These are phyloP conservation scores for Cenchrus americanus DNA, from an alignment of 176 grass and related monocot genomes.

Conservation along the genomic window DNA sequence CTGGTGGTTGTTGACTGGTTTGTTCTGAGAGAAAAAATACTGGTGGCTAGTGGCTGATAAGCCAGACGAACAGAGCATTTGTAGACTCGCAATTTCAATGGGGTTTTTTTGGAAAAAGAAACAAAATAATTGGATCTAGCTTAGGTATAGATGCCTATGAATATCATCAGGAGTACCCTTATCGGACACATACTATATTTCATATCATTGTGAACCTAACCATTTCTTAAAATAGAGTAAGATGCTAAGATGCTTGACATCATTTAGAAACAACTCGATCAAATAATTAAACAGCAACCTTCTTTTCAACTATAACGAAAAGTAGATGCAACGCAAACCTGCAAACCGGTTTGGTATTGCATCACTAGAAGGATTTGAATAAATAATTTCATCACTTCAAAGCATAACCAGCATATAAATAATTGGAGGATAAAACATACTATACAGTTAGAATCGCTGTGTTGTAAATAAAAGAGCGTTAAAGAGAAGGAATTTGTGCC, in stretches of 20 bases:
- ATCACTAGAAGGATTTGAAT: background rate
- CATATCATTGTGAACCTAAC: conserved; percentile 27
- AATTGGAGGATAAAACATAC: background rate
- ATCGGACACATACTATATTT: conserved; percentile 18
- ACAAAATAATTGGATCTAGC: background rate
- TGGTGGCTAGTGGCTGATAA: no score
- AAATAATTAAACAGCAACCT: conserved; percentile 16
- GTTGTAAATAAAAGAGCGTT: background rate
- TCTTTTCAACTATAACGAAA: conserved; percentile 4
- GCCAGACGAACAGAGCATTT: background rate
- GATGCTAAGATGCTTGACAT: conserved; percentile 12
- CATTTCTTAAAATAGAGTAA: background rate
- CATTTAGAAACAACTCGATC: conserved; percentile 8
- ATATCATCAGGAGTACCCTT: conserved; percentile 12
- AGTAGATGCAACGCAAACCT: background rate
- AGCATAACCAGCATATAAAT: background rate
- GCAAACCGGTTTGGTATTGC: background rate
- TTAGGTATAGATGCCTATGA: conserved; percentile 28
- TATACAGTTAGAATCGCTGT: background rate
- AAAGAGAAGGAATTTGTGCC: background rate
- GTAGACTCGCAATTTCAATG: background rate
- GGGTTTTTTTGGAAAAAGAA: background rate
- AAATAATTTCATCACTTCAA: background rate
- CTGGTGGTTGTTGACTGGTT: no score
- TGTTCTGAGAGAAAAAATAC: no score